Evolutionary conservation across 2,329 filamentous ascomycete species (phyloP), one percentile per base, ranked within the genome.

Genomic region (Claviceps capensis): DNA sequence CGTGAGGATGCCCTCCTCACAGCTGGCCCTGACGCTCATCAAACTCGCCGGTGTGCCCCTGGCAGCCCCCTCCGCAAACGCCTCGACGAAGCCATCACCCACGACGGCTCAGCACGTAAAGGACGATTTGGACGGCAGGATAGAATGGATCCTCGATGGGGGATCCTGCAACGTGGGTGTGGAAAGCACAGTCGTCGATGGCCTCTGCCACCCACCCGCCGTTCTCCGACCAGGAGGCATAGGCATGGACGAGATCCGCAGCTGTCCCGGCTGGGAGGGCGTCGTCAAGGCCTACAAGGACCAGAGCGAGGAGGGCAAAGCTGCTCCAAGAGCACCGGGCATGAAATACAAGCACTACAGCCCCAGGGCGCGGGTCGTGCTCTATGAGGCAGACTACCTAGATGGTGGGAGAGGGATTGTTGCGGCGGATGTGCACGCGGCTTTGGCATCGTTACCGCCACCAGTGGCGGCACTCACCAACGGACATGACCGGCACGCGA

Each of bases 321-420:
- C 65, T 1, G 76, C 77, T 9, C 93, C 93, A 0, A 77, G 88
- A 52, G 93, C 93, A 1, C 93, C 93, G 0, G 93, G 93, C 1
- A 98, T 98, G 93, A 98, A 98, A 69, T 98, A 98, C 66, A 88
- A 93, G 64, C 93, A 98, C 65, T 98, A 98, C 63, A 95, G 90
- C 44, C 93, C 93, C 1, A 87, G 83, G 65, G 94, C 93, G 1
- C 81, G 77, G 46, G 90, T 98, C 2, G 72, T 95, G 14, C 73
- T 97, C 1, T 95, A 89, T 63, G 88, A 95, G 64, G 69, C 78
- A 26, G 66, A 62, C 40, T 70, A 63, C 65, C 55, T 54, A 13
- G 58, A 55, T 11, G 66, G 68, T 22, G 57, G 59, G 44, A 61
- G 62, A 9, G 71, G 71, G 7, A 61, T 75, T 38, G 56, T 63